A percentile compares a stretch with the other conserved stretches of the same genome.
These are phyloP conservation scores for Leccinum disarticulatum DNA, from an alignment of 768 basidiomycete genomes.

Conservation along the genomic window DNA sequence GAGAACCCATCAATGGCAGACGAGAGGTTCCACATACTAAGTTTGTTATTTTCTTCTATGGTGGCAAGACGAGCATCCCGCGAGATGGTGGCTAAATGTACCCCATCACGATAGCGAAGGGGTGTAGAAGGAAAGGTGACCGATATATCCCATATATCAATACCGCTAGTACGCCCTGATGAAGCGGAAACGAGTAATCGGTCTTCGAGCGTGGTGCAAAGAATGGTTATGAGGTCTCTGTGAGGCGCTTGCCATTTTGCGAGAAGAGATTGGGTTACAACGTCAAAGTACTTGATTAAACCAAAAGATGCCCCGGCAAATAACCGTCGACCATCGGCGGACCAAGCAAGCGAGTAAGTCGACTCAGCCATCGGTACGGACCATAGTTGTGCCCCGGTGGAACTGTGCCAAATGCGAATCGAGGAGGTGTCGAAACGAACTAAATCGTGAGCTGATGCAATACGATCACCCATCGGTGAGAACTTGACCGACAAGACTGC, in stretches of 20 bases:
- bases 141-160: slow-evolving; percentile 17
- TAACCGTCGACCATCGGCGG: slow-evolving; percentile 12
- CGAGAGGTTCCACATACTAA: slow-evolving; percentile 1
- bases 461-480: slow-evolving; percentile 11
- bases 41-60: neutral
- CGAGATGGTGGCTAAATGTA: slow-evolving; percentile 1
- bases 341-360: slow-evolving; percentile 18
- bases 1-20: neutral
- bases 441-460: slow-evolving; percentile 4
- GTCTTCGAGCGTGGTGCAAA: slow-evolving; percentile 2
- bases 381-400: slow-evolving; percentile 3
- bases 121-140: neutral
- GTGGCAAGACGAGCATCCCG: slow-evolving; percentile 3
- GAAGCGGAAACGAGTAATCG: slow-evolving; percentile 4
- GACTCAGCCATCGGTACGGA: neutral
- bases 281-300: slow-evolving; percentile 10
- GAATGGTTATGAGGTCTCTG: slow-evolving; percentile 6
- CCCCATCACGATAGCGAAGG: neutral
- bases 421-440: neutral
- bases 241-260: neutral
- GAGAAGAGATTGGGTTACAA: neutral
- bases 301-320: slow-evolving; percentile 13
- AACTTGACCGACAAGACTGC: slow-evolving; percentile 17
- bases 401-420: slow-evolving; percentile 15
- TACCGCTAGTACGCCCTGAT: neutral